phyloP scores from a whole-genome alignment of 1,284 basidiomycete species.

The Ustilago shanxiensis region DNA sequence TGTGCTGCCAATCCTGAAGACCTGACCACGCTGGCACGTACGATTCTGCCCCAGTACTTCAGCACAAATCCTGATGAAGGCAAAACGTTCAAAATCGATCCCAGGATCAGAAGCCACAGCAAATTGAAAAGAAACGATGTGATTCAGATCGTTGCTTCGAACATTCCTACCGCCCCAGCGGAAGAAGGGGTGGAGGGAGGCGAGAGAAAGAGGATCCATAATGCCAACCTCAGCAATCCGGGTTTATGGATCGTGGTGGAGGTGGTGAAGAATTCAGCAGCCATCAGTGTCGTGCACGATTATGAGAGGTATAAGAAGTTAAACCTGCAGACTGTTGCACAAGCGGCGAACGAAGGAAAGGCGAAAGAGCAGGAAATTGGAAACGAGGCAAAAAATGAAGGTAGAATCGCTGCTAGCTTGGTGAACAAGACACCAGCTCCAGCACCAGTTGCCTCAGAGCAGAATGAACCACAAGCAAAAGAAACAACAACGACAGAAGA shows the following conservation, averaged over 20 bases:
- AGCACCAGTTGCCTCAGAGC: background rate
- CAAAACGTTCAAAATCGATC: constrained; percentile 60
- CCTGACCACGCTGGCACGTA: constrained; percentile 29
- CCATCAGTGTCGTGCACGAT: constrained; percentile 49
- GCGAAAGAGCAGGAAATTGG: constrained; percentile 6
- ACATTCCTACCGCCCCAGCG: constrained; percentile 38
- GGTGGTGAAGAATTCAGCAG: constrained; percentile 60
- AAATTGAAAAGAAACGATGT: constrained; percentile 53
- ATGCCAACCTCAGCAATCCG: constrained; percentile 51
- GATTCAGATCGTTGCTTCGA: constrained; percentile 52
- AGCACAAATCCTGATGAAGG: constrained; percentile 11
- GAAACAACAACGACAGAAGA: background rate
- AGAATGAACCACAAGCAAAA: background rate
- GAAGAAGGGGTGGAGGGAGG: constrained; percentile 23
- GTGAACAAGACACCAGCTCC: constrained; percentile 4
- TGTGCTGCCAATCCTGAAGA: constrained; percentile 34
- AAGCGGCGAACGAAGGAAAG: constrained; percentile 30
- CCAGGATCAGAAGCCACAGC: constrained; percentile 58
- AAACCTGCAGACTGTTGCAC: constrained; percentile 56
- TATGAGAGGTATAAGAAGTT: constrained; percentile 55
- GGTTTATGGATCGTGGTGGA: constrained; percentile 61
- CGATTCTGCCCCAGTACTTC: constrained; percentile 42
- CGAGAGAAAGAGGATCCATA: constrained; percentile 30
- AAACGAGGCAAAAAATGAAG: background rate
- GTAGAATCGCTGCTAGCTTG: constrained; percentile 28